These are phyloP conservation scores for Trichophyton simii DNA, from an alignment of 2,329 filamentous ascomycete genomes.

Conservation along the genomic window DNA sequence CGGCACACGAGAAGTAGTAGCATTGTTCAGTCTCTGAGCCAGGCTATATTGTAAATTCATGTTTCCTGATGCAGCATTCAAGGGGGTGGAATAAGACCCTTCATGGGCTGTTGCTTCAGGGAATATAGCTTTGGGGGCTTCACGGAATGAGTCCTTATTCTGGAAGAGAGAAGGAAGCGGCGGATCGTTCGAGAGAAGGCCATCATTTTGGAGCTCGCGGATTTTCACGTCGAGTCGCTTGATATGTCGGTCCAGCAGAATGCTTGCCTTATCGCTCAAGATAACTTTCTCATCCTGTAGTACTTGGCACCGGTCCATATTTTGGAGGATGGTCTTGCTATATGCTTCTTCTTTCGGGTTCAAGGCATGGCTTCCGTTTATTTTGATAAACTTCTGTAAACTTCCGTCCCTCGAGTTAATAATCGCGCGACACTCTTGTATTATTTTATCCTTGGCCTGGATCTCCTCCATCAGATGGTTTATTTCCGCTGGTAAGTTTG, in stretches of 20 bases:
- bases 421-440: slow-evolving; percentile 44
- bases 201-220: slow-evolving; percentile 46
- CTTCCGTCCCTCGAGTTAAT: slow-evolving; percentile 48
- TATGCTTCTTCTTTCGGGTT: slow-evolving; percentile 54
- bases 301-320: slow-evolving; percentile 44
- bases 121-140: slow-evolving; percentile 36
- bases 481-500: slow-evolving; percentile 52
- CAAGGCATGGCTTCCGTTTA: slow-evolving; percentile 47
- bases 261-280: slow-evolving; percentile 47
- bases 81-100: slow-evolving; percentile 33
- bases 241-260: slow-evolving; percentile 50
- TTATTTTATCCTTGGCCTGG: slow-evolving; percentile 50
- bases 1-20: slow-evolving; percentile 20
- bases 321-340: slow-evolving; percentile 43
- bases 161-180: slow-evolving; percentile 46
- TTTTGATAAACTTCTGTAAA: slow-evolving; percentile 54
- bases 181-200: slow-evolving; percentile 47
- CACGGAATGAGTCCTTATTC: slow-evolving; percentile 31
- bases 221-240: slow-evolving; percentile 52
- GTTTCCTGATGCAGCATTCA: slow-evolving; percentile 46
- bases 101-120: slow-evolving; percentile 35
- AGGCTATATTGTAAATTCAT: slow-evolving; percentile 41
- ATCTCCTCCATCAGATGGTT: slow-evolving; percentile 55
- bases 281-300: slow-evolving; percentile 52
- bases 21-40: slow-evolving; percentile 37